These are phyloP conservation scores for Colletotrichum musae DNA, from an alignment of 2,329 filamentous ascomycete genomes.

Conservation along the genomic window DNA sequence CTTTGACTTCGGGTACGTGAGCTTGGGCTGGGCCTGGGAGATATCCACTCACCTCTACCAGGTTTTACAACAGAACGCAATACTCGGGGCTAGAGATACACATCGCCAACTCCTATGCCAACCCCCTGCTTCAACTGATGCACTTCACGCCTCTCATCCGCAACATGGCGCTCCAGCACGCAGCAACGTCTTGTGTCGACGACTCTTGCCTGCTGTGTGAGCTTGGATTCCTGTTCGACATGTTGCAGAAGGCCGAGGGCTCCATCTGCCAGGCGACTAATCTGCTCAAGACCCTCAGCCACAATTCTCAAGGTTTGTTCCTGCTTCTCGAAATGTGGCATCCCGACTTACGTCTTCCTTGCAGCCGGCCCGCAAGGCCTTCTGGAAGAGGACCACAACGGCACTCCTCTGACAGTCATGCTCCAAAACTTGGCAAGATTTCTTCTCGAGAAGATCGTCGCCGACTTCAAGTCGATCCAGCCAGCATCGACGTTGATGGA, in stretches of 20 bases:
- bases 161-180: conserved; percentile 90
- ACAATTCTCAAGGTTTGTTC: conserved; percentile 78
- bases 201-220: conserved; percentile 93
- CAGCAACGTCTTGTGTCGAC: conserved; percentile 85
- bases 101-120: conserved; percentile 96
- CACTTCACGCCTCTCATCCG: conserved; percentile 91
- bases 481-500: conserved; percentile 77
- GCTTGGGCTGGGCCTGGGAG: too few relatives aligned
- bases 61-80: conserved; percentile 93
- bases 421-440: conserved; percentile 91
- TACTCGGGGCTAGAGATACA: conserved; percentile 96
- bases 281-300: conserved; percentile 89
- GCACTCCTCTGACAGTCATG: conserved; percentile 82
- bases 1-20: conserved; percentile 91
- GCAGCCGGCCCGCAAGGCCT: conserved; percentile 81
- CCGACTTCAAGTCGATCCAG: conserved; percentile 80
- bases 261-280: conserved; percentile 98
- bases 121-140: conserved; percentile 90
- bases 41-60: conserved; percentile 52
- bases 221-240: conserved; percentile 95
- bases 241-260: conserved; percentile 95
- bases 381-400: conserved; percentile 85
- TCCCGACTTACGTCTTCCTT: conserved; percentile 42
- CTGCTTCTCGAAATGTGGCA: neutral
- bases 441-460: conserved; percentile 83